Evolutionary conservation across 1,284 basidiomycete genomes (phyloP).

Genomic region (Papiliotrema laurentii): DNA sequence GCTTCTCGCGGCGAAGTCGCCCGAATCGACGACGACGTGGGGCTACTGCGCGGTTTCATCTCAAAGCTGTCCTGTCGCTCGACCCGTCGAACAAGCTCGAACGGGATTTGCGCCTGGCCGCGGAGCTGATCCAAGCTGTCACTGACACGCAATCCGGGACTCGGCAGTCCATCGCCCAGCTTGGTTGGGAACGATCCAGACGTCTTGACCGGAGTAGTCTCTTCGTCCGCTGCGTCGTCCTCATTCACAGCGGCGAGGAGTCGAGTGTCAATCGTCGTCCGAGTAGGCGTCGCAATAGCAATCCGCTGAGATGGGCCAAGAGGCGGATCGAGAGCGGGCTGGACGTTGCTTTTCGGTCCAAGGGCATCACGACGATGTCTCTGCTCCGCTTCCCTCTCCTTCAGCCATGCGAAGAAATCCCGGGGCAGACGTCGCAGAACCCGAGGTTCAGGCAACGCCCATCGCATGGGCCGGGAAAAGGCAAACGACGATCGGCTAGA

Average conservation of each 20-base stretch:
- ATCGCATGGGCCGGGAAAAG: constrained; percentile 36
- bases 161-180: constrained; percentile 3
- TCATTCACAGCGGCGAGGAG: not conserved
- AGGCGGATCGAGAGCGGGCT: constrained; percentile 9
- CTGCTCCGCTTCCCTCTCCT: constrained; percentile 26
- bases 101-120: not conserved
- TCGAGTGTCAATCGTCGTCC: not conserved
- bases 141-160: constrained; percentile 1
- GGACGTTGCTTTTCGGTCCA: constrained; percentile 1
- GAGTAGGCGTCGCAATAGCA: too few relatives aligned
- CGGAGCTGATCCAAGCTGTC: constrained; percentile 1
- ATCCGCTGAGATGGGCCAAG: constrained; percentile 10
- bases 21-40: not conserved
- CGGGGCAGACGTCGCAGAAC: constrained; percentile 32
- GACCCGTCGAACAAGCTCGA: not conserved
- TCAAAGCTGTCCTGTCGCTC: constrained; percentile 3
- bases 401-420: constrained; percentile 45
- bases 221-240: too few relatives aligned
- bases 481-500: constrained; percentile 36
- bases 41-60: constrained; percentile 1
- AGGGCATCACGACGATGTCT: constrained; percentile 11
- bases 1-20: not conserved
- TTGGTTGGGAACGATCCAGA: not conserved
- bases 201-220: not conserved
- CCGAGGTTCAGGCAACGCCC: constrained; percentile 15